phyloP scores from a whole-genome alignment of 2,329 filamentous ascomycete species.

The Conoideocrella luteorostrata region DNA sequence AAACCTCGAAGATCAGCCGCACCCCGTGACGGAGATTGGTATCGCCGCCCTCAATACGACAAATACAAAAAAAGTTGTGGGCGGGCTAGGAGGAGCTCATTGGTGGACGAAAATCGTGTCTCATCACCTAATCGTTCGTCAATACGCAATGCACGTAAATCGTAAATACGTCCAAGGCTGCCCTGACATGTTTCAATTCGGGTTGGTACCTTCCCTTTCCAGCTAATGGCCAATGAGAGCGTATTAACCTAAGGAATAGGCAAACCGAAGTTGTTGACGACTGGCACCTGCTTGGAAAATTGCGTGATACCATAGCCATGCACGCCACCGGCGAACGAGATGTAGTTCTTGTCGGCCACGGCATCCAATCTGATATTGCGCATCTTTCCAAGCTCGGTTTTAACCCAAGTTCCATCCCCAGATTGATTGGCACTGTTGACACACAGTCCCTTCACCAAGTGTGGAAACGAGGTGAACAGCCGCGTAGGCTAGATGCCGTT shows the following conservation, averaged over 20 bases:
- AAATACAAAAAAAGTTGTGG: constrained; percentile 44
- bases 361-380: constrained; percentile 58
- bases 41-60: constrained; percentile 72
- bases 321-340: constrained; percentile 32
- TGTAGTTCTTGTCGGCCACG: constrained; percentile 76
- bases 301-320: constrained; percentile 31
- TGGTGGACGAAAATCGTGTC: constrained; percentile 65
- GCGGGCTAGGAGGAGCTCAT: constrained; percentile 53
- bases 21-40: constrained; percentile 76
- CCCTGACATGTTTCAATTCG: constrained; percentile 70
- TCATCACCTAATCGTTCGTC: constrained; percentile 70
- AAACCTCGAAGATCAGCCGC: constrained; percentile 62
- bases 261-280: constrained; percentile 34
- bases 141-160: constrained; percentile 63
- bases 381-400: constrained; percentile 63
- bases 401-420: constrained; percentile 43
- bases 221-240: too few relatives aligned
- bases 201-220: constrained; percentile 38
- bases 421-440: constrained; percentile 61
- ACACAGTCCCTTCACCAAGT: constrained; percentile 65
- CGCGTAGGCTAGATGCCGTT: constrained; percentile 52
- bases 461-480: constrained; percentile 46
- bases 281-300: constrained; percentile 24
- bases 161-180: constrained; percentile 62
- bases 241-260: constrained; percentile 22